Evolutionary conservation across 208 protist genomes (phyloP).

Genomic region (Leishmania martiniquensis): DNA sequence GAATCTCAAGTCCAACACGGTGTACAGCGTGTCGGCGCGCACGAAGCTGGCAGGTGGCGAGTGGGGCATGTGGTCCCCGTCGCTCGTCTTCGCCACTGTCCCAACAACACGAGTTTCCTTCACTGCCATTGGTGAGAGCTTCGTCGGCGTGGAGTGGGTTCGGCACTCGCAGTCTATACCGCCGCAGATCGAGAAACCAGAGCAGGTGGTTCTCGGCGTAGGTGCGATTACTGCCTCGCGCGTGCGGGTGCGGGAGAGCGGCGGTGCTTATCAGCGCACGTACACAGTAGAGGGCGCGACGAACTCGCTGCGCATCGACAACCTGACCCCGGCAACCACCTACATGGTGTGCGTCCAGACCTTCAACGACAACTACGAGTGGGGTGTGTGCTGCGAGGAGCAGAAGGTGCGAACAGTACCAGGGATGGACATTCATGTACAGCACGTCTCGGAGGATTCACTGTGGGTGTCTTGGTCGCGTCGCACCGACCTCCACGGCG

Average conservation of each 20-base stretch:
- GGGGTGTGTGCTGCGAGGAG: slow-evolving; percentile 92
- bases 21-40: slow-evolving; percentile 88
- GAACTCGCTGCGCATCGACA: slow-evolving; percentile 66
- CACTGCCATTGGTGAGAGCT: slow-evolving; percentile 88
- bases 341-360: slow-evolving; percentile 91
- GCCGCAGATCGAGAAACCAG: slow-evolving; percentile 52
- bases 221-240: slow-evolving; percentile 84
- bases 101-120: slow-evolving; percentile 78
- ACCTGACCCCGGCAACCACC: slow-evolving; percentile 78
- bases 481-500: slow-evolving; percentile 54
- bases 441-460: slow-evolving; percentile 90
- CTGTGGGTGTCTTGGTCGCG: slow-evolving; percentile 89
- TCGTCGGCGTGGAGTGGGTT: slow-evolving; percentile 78
- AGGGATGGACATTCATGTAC: slow-evolving; percentile 81
- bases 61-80: slow-evolving; percentile 92
- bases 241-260: slow-evolving; percentile 83
- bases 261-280: slow-evolving; percentile 59
- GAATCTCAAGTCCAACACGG: slow-evolving; percentile 86
- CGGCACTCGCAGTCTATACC: slow-evolving; percentile 70
- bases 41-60: slow-evolving; percentile 85
- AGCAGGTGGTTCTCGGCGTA: slow-evolving; percentile 60
- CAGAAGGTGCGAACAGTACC: slow-evolving; percentile 85
- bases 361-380: slow-evolving; percentile 92
- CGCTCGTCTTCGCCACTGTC: slow-evolving; percentile 85
- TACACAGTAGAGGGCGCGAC: slow-evolving; percentile 71